phyloP scores from a whole-genome alignment of 164 flowering plant genomes.

The Santalum album region DNA sequence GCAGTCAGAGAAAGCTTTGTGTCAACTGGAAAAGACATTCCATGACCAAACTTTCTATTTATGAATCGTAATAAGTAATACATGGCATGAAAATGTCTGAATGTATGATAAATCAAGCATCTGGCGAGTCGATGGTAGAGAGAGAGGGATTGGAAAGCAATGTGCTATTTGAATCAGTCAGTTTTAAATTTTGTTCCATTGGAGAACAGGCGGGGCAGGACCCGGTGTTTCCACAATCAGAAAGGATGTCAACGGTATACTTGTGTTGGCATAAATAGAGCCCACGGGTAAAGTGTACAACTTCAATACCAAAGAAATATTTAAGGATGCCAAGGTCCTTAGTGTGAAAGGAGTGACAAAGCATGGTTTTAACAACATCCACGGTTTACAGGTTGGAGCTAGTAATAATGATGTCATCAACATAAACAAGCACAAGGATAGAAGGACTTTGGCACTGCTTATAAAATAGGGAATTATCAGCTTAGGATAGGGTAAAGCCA shows the following conservation, averaged over 20 bases:
- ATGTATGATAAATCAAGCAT: neutral
- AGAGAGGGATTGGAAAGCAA: neutral
- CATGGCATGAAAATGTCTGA: neutral
- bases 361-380: too few relatives aligned
- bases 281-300: neutral
- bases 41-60: neutral
- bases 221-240: neutral
- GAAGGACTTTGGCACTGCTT: too few relatives aligned
- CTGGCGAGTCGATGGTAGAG: neutral
- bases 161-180: neutral
- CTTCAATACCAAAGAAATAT: constrained; percentile 1
- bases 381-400: too few relatives aligned
- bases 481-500: too few relatives aligned
- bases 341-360: neutral
- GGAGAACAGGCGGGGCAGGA: neutral
- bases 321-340: neutral
- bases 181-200: neutral
- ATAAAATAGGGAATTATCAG: too few relatives aligned
- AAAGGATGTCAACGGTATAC: neutral
- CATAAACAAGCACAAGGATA: too few relatives aligned
- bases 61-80: too few relatives aligned
- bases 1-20: neutral
- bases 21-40: neutral
- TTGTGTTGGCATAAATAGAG: neutral
- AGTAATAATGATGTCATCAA: too few relatives aligned